These are phyloP conservation scores for Eutypa lata DNA, from an alignment of 2,329 filamentous ascomycete species.

Conservation along the genomic window DNA sequence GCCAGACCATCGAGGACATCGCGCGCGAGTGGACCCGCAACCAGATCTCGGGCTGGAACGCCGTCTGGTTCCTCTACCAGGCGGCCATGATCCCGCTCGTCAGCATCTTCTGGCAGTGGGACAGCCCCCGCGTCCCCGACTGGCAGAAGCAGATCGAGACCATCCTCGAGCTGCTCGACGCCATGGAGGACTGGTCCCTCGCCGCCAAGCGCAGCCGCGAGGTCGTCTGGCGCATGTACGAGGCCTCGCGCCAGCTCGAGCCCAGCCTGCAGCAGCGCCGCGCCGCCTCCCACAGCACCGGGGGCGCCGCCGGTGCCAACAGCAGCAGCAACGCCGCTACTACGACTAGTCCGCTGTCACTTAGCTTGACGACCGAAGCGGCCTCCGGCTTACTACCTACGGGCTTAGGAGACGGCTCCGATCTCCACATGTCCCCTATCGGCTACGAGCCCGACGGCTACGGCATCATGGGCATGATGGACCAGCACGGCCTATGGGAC, in stretches of 20 bases:
- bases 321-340: slow-evolving; percentile 16
- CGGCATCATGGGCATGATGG: slow-evolving; percentile 51
- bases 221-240: slow-evolving; percentile 62
- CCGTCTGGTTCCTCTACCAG: slow-evolving; percentile 79
- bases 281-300: slow-evolving; percentile 21
- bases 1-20: slow-evolving; percentile 70
- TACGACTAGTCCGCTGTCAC: slow-evolving; percentile 22
- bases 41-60: slow-evolving; percentile 78
- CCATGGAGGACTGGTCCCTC: slow-evolving; percentile 63
- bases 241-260: slow-evolving; percentile 46
- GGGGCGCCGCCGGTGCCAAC: slow-evolving; percentile 5
- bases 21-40: slow-evolving; percentile 67
- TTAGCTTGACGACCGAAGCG: slow-evolving; percentile 33
- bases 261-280: slow-evolving; percentile 26
- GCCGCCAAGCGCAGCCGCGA: slow-evolving; percentile 61
- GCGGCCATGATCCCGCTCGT: slow-evolving; percentile 76
- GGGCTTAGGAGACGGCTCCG: slow-evolving; percentile 32
- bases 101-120: slow-evolving; percentile 67
- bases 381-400: slow-evolving; percentile 23
- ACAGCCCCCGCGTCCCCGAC: slow-evolving; percentile 43
- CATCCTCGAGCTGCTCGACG: slow-evolving; percentile 58
- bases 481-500: slow-evolving; percentile 54
- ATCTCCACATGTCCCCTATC: slow-evolving; percentile 50
- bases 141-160: slow-evolving; percentile 58
- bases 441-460: slow-evolving; percentile 48